Evolutionary conservation across 768 basidiomycete genomes (phyloP).

Genomic region (Ramaria sp.): DNA sequence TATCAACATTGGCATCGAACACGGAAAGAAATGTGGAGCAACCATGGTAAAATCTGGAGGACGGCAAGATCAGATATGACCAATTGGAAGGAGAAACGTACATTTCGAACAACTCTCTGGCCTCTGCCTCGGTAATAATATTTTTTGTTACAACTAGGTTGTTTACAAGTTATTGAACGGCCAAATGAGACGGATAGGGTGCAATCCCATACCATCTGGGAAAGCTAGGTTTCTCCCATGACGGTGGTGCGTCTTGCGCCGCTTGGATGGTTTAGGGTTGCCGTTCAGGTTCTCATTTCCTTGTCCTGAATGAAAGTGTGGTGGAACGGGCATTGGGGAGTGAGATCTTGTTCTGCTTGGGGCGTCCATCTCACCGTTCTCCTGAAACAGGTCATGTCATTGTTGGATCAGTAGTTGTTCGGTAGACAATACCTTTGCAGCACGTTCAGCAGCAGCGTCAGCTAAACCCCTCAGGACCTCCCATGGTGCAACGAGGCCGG

Average conservation of each 20-base stretch:
- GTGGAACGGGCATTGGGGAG: slow-evolving; percentile 40
- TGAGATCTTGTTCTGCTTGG: slow-evolving; percentile 66
- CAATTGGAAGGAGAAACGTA: slow-evolving; percentile 24
- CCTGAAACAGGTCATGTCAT: slow-evolving; percentile 27
- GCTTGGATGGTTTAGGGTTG: slow-evolving; percentile 57
- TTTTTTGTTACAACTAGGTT: slow-evolving; percentile 71
- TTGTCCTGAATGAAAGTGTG: slow-evolving; percentile 8
- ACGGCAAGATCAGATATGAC: neutral
- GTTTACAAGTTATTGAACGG: slow-evolving; percentile 6
- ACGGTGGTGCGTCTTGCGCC: slow-evolving; percentile 60
- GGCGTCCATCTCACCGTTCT: slow-evolving; percentile 68
- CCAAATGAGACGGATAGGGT: neutral
- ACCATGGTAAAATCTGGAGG: slow-evolving; percentile 74
- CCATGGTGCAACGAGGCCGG: slow-evolving; percentile 78
- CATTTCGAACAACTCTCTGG: slow-evolving; percentile 80
- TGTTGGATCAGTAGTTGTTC: too few species aligned
- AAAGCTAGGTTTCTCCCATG: slow-evolving; percentile 47
- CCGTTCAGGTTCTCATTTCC: slow-evolving; percentile 20
- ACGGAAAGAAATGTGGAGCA: slow-evolving; percentile 87
- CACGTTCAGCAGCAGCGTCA: slow-evolving; percentile 71
- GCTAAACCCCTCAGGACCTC: slow-evolving; percentile 74
- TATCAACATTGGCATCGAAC: slow-evolving; percentile 75
- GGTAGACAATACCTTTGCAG: slow-evolving; percentile 49
- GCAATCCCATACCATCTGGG: slow-evolving; percentile 53
- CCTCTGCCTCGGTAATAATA: slow-evolving; percentile 72